Evolutionary conservation across 2,329 filamentous ascomycete genomes (phyloP), one percentile per base, ranked within the genome.

Genomic region (Colletotrichum sansevieriae): DNA sequence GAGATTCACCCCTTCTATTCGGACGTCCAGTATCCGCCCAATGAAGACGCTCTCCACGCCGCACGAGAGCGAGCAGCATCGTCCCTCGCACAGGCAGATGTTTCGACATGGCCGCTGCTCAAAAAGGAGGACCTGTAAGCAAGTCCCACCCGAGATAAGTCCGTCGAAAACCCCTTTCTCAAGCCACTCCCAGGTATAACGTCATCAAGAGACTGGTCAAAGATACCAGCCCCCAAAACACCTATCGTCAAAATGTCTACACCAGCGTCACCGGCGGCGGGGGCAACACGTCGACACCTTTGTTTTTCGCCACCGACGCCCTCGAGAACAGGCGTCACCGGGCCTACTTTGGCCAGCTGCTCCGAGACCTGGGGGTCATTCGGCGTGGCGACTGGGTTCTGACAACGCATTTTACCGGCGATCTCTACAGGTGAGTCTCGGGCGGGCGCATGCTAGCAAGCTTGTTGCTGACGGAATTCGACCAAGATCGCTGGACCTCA

Each of bases 261-360:
- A 75, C 78, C 0, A 82, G 80, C 46, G 74, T 75, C 0, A 84
- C 82, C 0, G 82, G 83, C 0, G 83, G 25, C 25, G 80, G 79
- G 0, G 75, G 70, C 0, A 75, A 76, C 0, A 47, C 7, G 10
- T 75, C 75, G 0, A 72, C 72, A 0, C 76, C 78, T 0, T 66
- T 84, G 66, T 74, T 83, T 43, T 84, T 84, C 57, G 77, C 78
- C 0, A 81, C 78, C 0, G 81, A 84, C 68, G 72, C 73, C 0
- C 15, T 71, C 1, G 83, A 84, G 61, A 84, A 83, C 29, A 80
- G 82, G 1, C 70, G 69, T 1, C 83, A 84, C 1, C 74, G 83
- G 51, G 75, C 75, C 4, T 65, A 70, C 0, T 76, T 78, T 12
- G 81, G 81, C 0, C 60, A 72, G 0, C 74, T 83, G 9, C 66